Percentiles rank a stretch among this genome's conserved stretches.
These are phyloP conservation scores for Magnolia kwangsiensis DNA, from an alignment of 164 flowering plant genomes.

Conservation along the genomic window DNA sequence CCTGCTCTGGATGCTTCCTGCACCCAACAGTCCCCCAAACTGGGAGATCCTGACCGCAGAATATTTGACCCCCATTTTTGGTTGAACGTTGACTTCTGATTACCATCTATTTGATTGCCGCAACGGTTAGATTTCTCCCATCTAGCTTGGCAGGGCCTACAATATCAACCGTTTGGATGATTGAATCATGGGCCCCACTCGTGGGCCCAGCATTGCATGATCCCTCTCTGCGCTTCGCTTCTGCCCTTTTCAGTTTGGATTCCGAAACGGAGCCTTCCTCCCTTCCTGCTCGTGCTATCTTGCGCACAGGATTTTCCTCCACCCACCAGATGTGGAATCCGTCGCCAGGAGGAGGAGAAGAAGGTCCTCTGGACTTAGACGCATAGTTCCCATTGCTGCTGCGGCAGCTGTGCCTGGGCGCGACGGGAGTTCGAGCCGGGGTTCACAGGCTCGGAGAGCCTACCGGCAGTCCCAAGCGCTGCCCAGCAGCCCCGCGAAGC, in stretches of 20 bases:
- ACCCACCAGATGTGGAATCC: not conserved
- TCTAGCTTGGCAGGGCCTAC: no score
- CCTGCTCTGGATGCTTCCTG: not conserved
- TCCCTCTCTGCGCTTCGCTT: not conserved
- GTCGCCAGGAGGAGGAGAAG: not conserved
- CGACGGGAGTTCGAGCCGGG: not conserved
- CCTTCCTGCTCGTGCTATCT: not conserved
- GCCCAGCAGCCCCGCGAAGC: not conserved
- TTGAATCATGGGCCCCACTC: not conserved
- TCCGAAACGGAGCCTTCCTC: not conserved
- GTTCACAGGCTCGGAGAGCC: not conserved
- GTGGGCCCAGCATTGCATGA: not conserved
- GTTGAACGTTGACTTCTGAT: no score
- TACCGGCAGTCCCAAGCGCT: slow-evolving; percentile 10
- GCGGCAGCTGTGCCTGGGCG: not conserved
- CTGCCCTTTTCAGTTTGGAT: not conserved
- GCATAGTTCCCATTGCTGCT: not conserved
- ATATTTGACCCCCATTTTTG: no score
- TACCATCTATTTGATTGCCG: no score
- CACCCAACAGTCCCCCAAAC: not conserved
- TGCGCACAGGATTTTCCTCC: not conserved
- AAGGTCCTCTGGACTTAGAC: not conserved
- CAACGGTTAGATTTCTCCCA: no score
- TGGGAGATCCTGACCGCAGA: no score
- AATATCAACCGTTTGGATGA: no score